Evolutionary conservation across 257 asterid genomes (phyloP), one percentile per base, ranked within the genome.

Genomic region (Petunia axillaris): DNA sequence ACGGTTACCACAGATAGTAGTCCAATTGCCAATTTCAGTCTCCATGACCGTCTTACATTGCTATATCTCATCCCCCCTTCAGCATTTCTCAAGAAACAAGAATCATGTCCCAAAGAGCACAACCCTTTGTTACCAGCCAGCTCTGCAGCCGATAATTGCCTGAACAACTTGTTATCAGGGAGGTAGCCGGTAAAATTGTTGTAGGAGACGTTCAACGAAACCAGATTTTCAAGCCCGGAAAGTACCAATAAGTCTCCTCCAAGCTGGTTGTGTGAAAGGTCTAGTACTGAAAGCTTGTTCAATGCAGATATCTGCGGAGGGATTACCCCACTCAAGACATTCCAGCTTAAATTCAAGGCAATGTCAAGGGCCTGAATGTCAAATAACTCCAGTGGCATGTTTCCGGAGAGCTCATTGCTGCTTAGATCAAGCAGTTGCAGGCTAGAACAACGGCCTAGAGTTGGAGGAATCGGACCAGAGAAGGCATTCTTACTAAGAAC

Each of bases 391-490:
- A 75, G 84, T 0, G 97, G 97, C 38, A 93, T 85, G 75, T 84
- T 84, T 37, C 93, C 93, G 0, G 83, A 82, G n/a, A 93, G 76
- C 65, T 74, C 84, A 41, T 93, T 93, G 79, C 82, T 82, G 88
- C 98, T 91, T 52, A 93, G 84, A 82, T 93, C 98, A 43, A 93
- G 92, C 75, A 90, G 84, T 59, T 93, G 94, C 78, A 93, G 95
- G 75, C 91, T 85, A 0, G 90, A 81, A 39, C 93, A 91, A 15
- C 84, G 87, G 37, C 92, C 93, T 4, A 93, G 82, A n/a, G 85
- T 66, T 3, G 91, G 58, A 1, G 98, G 98, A 38, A 93, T 91
- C 3, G 60, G 55, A 63, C 97, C 97, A 37, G 91, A 82, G 55
- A 92, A 87, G 1, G 89, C 81, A 76, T 93, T 93, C 63, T 88